A percentile compares a stretch with the other conserved stretches of the same genome.
phyloP scores from a whole-genome alignment of 2,329 filamentous ascomycete species.

The Teratosphaeriaceae sp. region DNA sequence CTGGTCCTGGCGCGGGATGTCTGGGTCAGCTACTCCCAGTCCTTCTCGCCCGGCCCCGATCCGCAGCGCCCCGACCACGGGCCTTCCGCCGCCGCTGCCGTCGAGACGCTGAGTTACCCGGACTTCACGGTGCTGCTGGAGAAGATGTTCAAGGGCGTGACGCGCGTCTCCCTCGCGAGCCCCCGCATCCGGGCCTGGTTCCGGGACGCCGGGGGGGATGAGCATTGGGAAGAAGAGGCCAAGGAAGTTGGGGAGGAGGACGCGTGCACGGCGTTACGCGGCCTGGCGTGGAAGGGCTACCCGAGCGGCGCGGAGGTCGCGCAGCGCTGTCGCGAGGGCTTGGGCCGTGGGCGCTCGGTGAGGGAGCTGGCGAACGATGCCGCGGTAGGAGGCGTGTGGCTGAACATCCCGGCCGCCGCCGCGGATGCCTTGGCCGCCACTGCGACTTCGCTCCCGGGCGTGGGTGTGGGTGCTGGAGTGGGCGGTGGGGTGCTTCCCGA shows the following conservation, averaged over 20 bases:
- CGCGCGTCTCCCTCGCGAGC: too few relatives aligned
- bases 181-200: too few relatives aligned
- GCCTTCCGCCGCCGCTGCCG: too few relatives aligned
- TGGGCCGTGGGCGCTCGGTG: too few relatives aligned
- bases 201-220: too few relatives aligned
- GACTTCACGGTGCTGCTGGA: background rate
- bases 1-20: background rate
- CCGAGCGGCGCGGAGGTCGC: background rate
- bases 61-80: too few relatives aligned
- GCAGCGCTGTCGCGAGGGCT: background rate
- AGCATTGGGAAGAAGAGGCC: too few relatives aligned
- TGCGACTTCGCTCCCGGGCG: background rate
- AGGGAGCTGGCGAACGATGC: background rate
- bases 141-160: constrained; percentile 5
- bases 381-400: background rate
- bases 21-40: background rate
- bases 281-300: background rate
- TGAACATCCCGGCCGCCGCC: too few relatives aligned
- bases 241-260: background rate
- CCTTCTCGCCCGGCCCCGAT: background rate
- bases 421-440: background rate
- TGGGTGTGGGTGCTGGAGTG: too few relatives aligned
- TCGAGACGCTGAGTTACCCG: background rate
- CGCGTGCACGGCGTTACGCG: background rate
- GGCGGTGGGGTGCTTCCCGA: background rate